Evolutionary conservation across 805 yeast genomes (phyloP), one percentile per base, ranked within the genome.

Genomic region (Starmera dryadoides): DNA sequence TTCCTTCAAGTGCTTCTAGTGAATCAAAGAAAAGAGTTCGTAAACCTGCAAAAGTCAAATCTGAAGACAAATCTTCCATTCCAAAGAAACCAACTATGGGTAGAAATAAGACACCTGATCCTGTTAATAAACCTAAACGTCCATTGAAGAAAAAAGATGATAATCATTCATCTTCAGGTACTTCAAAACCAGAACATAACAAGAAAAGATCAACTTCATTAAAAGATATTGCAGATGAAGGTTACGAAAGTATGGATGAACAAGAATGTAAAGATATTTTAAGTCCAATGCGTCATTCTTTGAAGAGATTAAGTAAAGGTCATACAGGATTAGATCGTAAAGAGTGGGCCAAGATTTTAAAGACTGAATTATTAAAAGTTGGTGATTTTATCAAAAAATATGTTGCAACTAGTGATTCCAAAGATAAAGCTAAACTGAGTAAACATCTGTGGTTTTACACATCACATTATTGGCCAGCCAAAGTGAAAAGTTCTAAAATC

Each of bases 371-470:
- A 44, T 58, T 79, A n/a, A 66, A 68, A 8, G 81, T 87, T 34
- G 96, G 96, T 22, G 79, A 81, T 46, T 80, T 75, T 52, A 86
- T 86, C 39, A 74, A 66, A 28, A 52, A 59, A 38, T 60, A 60
- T 30, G 67, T 66, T 18, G 41, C 42, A 14, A 49, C 56, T 15
- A 50, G 55, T 1, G 44, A 44, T 2, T 50, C 51, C 3, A 46
- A 47, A 14, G 64, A 64, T 18, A 54, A 64, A 22, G 67, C 60
- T 6, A 72, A 68, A 52, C 49, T 64, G 42, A 65, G 68, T 41
- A 80, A 74, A 55, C 93, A 86, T 51, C 61, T 87, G 42, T 87
- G 96, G 96, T 75, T 84, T 23, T 86, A 81, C 57, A 86, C 93
- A 4, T 71, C 88, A 17, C 72, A 75, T 39, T 87, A 79, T 63